Evolutionary conservation across 2,329 filamentous ascomycete species (phyloP).

Genomic region (Aspergillus melleus): DNA sequence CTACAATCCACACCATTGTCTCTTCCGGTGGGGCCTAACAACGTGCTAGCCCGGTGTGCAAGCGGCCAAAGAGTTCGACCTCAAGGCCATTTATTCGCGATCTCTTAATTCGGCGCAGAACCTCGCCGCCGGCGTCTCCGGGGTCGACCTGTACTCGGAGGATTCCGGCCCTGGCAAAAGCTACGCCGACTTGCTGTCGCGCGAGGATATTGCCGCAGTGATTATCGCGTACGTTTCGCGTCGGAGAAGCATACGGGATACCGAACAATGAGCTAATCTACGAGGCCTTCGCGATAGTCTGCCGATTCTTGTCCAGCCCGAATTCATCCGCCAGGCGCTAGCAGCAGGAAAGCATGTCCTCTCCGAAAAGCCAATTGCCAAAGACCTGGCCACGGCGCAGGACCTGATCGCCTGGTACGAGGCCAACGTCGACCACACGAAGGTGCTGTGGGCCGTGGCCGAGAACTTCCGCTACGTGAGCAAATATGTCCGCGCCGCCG

Average conservation of each 20-base stretch:
- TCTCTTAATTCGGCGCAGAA: constrained; percentile 54
- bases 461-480: constrained; percentile 59
- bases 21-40: constrained; percentile 6
- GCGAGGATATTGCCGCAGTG: constrained; percentile 52
- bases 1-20: neutral
- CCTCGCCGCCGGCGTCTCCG: constrained; percentile 33
- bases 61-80: constrained; percentile 42
- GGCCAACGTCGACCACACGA: constrained; percentile 39
- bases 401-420: constrained; percentile 55
- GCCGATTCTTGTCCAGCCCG: constrained; percentile 54
- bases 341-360: constrained; percentile 57
- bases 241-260: neutral
- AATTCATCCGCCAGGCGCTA: constrained; percentile 51
- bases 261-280: neutral
- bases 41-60: constrained; percentile 51
- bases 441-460: constrained; percentile 50
- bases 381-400: constrained; percentile 53
- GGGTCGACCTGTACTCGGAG: constrained; percentile 57
- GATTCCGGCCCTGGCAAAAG: constrained; percentile 48
- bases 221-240: constrained; percentile 48
- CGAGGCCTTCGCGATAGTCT: constrained; percentile 36
- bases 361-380: constrained; percentile 59
- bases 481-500: constrained; percentile 48
- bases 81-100: constrained; percentile 62
- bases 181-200: constrained; percentile 49